These are phyloP conservation scores for Pestalotiopsis sp. DNA, from an alignment of 2,329 filamentous ascomycete species.

Conservation along the genomic window DNA sequence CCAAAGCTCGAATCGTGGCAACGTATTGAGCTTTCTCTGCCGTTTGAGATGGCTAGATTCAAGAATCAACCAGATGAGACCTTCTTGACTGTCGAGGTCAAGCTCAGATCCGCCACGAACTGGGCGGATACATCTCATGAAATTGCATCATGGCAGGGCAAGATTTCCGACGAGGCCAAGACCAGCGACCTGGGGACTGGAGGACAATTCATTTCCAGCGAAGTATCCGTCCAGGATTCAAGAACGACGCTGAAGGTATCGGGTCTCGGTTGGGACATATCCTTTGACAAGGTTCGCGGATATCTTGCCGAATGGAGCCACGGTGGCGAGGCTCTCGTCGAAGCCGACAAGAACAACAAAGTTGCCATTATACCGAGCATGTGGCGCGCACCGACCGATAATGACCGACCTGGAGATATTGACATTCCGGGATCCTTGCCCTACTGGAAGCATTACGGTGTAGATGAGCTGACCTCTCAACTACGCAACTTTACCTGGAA, in stretches of 20 bases:
- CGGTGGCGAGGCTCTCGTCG: slow-evolving; percentile 36
- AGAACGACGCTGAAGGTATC: slow-evolving; percentile 29
- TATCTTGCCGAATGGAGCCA: slow-evolving; percentile 44
- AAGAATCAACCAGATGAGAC: slow-evolving; percentile 37
- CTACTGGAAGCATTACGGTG: slow-evolving; percentile 59
- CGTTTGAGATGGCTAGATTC: slow-evolving; percentile 27
- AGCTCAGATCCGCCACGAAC: slow-evolving; percentile 40
- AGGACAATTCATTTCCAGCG: background rate
- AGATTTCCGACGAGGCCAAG: slow-evolving; percentile 29
- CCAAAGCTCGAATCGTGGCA: slow-evolving; percentile 43
- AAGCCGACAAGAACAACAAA: slow-evolving; percentile 34
- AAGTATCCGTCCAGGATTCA: slow-evolving; percentile 26
- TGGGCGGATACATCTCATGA: slow-evolving; percentile 59
- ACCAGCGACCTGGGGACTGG: no score
- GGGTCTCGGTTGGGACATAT: slow-evolving; percentile 38
- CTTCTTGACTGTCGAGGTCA: slow-evolving; percentile 49
- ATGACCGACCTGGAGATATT: slow-evolving; percentile 54
- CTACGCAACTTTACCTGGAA: slow-evolving; percentile 42
- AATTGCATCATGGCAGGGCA: slow-evolving; percentile 56
- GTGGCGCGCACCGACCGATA: slow-evolving; percentile 68
- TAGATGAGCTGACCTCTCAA: slow-evolving; percentile 48
- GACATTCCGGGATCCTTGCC: slow-evolving; percentile 33
- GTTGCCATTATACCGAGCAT: slow-evolving; percentile 50
- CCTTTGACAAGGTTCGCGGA: slow-evolving; percentile 48
- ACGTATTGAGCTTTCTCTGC: slow-evolving; percentile 35